Conservation (phyloP, 2,329 filamentous ascomycete species). For the Penicillium sp. region DNA sequence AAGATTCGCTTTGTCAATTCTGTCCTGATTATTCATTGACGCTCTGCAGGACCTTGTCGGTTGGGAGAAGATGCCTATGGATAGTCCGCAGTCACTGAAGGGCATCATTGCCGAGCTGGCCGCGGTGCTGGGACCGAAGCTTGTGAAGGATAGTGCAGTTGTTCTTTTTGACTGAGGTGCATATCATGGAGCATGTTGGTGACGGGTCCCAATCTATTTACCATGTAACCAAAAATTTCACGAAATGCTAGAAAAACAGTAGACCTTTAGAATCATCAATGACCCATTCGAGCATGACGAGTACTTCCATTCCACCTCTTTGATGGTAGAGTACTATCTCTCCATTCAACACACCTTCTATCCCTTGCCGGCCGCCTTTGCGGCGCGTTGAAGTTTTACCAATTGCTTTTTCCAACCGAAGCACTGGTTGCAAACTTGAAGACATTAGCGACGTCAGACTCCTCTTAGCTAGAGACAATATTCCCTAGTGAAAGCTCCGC, state of each 20-base stretch:
- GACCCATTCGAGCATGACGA: background rate
- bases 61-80: constrained; percentile 45
- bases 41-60: constrained; percentile 40
- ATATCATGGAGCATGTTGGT: background rate
- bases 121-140: constrained; percentile 42
- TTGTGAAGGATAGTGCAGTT: constrained; percentile 40
- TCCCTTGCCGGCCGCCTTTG: no score
- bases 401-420: no score
- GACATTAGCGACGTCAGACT: no score
- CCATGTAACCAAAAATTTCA: background rate
- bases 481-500: no score
- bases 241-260: background rate
- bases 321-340: no score
- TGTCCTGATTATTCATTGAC: constrained; percentile 3
- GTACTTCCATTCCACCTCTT: background rate
- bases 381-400: no score
- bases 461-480: no score
- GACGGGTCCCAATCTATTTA: background rate
- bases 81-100: constrained; percentile 44
- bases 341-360: no score
- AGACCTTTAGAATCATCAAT: background rate
- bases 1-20: constrained; percentile 9
- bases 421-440: no score
- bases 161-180: constrained; percentile 35
- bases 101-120: constrained; percentile 47